These are phyloP conservation scores for Claviceps monticola DNA, from an alignment of 2,329 filamentous ascomycete genomes.

Conservation along the genomic window DNA sequence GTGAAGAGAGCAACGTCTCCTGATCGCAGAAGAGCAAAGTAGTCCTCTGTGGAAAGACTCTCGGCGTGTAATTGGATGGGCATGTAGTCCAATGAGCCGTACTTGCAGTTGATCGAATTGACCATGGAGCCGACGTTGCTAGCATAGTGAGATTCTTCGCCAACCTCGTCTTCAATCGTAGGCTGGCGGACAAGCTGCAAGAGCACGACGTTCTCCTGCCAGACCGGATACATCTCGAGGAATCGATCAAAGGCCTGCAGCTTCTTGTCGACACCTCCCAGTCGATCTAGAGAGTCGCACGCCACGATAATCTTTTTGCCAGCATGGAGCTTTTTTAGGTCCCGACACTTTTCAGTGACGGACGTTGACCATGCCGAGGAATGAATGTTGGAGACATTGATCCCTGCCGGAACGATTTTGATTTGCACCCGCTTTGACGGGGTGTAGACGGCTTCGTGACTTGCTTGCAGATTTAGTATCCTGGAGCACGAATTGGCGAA, in stretches of 20 bases:
- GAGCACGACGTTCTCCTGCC: slow-evolving; percentile 77
- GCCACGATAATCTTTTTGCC: slow-evolving; percentile 90
- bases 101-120: slow-evolving; percentile 76
- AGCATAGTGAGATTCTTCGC: slow-evolving; percentile 63
- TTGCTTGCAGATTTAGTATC: slow-evolving; percentile 73
- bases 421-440: slow-evolving; percentile 29
- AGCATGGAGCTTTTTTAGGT: slow-evolving; percentile 60
- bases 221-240: slow-evolving; percentile 75
- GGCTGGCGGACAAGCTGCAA: slow-evolving; percentile 84
- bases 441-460: slow-evolving; percentile 71
- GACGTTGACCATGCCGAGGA: slow-evolving; percentile 57
- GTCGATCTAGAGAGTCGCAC: slow-evolving; percentile 80
- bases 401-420: slow-evolving; percentile 34
- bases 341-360: slow-evolving; percentile 56
- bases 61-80: slow-evolving; percentile 93
- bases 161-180: slow-evolving; percentile 64
- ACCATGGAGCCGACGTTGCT: slow-evolving; percentile 82
- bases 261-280: slow-evolving; percentile 84
- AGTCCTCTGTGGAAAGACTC: slow-evolving; percentile 77
- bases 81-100: slow-evolving; percentile 74
- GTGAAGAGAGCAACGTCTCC: slow-evolving; percentile 89
- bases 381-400: slow-evolving; percentile 66
- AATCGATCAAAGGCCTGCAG: slow-evolving; percentile 86
- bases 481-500: slow-evolving; percentile 88
- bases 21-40: slow-evolving; percentile 77